Evolutionary conservation across 1,139 yeast species (phyloP).

Genomic region (Saccharomycopsis hybrid): DNA sequence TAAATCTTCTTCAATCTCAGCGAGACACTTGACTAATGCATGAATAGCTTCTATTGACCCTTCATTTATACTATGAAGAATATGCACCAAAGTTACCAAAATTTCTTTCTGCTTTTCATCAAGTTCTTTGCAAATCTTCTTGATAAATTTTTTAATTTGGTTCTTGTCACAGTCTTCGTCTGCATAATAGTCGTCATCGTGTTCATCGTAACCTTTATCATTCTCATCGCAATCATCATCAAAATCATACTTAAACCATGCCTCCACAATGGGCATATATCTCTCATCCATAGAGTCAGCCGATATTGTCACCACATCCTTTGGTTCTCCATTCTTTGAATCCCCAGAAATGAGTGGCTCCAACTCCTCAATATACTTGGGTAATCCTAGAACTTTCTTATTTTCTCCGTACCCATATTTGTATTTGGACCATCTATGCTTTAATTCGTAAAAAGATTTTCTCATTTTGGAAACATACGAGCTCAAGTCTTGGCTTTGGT

Average conservation of each 20-base stretch:
- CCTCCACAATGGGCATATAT: not conserved
- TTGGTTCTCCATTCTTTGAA: not conserved
- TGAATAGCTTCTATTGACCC: conserved; percentile 14
- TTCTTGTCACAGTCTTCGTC: conserved; percentile 12
- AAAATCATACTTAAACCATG: not conserved
- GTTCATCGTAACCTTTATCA: not conserved
- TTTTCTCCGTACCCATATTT: conserved; percentile 4
- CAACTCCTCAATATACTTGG: conserved; percentile 6
- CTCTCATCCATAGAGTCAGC: not conserved
- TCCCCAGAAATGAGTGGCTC: not conserved
- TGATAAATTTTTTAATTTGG: conserved; percentile 5
- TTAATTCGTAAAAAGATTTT: not conserved
- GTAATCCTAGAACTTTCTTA: conserved; percentile 3
- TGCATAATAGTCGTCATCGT: not conserved
- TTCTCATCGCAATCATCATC: conserved; percentile 1
- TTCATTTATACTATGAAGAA: conserved; percentile 4
- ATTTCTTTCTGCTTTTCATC: conserved; percentile 9
- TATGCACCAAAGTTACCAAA: not conserved
- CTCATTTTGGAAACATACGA: not conserved
- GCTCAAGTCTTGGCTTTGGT: not conserved
- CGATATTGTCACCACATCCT: not conserved
- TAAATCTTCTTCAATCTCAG: conserved; percentile 9
- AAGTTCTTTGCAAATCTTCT: conserved; percentile 10
- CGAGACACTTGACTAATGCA: conserved; percentile 7
- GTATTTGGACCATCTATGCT: conserved; percentile 9